Evolutionary conservation across 2,329 filamentous ascomycete genomes (phyloP).

Genomic region (Cadophora luteo-olivacea): DNA sequence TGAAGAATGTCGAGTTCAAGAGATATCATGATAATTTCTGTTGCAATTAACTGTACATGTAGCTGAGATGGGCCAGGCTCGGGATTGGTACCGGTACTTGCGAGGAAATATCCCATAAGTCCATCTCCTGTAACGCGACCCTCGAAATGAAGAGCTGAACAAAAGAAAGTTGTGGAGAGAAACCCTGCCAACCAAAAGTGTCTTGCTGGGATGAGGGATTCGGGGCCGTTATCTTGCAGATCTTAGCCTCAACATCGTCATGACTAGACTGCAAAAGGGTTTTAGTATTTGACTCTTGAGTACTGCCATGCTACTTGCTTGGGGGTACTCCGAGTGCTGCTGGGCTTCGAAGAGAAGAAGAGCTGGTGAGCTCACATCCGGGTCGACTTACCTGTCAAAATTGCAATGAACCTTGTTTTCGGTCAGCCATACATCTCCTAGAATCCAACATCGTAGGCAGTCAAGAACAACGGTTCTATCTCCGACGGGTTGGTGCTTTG

Average conservation of each 20-base stretch:
- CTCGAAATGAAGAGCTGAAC: conserved; percentile 11
- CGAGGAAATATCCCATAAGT: not conserved
- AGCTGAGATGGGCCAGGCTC: not conserved
- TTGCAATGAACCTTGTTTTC: not conserved
- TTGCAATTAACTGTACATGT: not conserved
- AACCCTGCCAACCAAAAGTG: not conserved
- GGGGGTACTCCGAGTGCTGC: too few species aligned
- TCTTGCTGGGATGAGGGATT: not conserved
- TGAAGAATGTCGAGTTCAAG: not conserved
- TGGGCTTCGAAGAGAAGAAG: too few species aligned
- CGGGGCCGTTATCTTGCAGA: conserved; percentile 1
- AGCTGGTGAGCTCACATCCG: not conserved
- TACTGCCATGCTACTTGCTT: not conserved
- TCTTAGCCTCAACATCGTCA: conserved; percentile 10
- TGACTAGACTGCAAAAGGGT: not conserved
- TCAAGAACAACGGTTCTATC: not conserved
- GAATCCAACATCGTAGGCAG: not conserved
- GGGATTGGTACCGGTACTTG: not conserved
- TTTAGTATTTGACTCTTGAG: not conserved
- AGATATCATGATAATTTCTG: not conserved
- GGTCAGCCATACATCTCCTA: not conserved
- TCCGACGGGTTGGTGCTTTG: not conserved
- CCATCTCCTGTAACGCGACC: not conserved
- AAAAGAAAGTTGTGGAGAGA: conserved; percentile 6
- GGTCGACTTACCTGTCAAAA: not conserved